phyloP scores from a whole-genome alignment of 192 early-diverging fungal genomes.

The Umbelopsis vinacea region DNA sequence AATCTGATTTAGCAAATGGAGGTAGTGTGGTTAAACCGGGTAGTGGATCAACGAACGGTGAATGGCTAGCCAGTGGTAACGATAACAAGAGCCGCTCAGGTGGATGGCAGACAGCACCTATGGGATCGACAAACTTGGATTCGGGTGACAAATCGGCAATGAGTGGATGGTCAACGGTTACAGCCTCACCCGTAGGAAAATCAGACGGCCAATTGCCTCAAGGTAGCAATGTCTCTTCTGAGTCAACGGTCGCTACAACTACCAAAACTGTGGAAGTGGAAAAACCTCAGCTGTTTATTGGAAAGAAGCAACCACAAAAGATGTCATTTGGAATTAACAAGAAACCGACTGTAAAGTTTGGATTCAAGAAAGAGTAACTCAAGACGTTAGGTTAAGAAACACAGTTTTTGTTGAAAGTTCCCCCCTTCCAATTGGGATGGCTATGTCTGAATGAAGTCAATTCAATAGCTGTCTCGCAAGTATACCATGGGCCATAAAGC shows the following conservation, averaged over 20 bases:
- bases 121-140: no score
- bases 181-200: neutral
- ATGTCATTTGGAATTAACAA: conserved; percentile 34
- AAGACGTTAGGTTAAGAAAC: neutral
- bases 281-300: neutral
- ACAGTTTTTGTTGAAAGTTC: no score
- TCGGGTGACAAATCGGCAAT: no score
- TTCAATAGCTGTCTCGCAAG: no score
- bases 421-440: no score
- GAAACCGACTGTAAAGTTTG: conserved; percentile 26
- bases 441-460: no score
- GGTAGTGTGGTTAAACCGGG: neutral
- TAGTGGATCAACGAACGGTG: neutral
- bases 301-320: conserved; percentile 22
- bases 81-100: neutral
- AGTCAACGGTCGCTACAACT: neutral
- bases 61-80: neutral
- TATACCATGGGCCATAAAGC: no score
- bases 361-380: conserved; percentile 29
- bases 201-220: neutral
- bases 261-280: neutral
- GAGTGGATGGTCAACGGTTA: conserved; percentile 16
- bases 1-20: neutral
- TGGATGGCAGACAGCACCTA: neutral
- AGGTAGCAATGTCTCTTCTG: neutral